Evolutionary conservation across 2,329 filamentous ascomycete genomes (phyloP).

Genomic region (Ceratocystis colombiana): DNA sequence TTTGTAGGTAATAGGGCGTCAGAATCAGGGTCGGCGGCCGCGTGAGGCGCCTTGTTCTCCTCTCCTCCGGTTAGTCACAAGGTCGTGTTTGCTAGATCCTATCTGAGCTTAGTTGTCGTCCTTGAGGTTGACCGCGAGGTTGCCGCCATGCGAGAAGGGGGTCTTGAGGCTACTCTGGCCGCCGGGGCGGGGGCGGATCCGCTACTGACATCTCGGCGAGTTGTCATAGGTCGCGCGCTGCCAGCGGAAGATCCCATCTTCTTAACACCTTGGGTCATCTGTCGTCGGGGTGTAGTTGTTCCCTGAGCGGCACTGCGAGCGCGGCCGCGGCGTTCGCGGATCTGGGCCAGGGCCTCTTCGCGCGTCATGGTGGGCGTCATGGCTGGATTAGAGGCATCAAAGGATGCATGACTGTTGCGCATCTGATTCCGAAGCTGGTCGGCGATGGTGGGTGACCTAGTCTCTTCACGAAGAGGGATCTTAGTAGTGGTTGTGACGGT

Average conservation of each 20-base stretch:
- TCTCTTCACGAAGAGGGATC: conserved; percentile 43
- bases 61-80: conserved; percentile 4
- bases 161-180: conserved; percentile 18
- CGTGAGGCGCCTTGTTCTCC: background rate
- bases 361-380: conserved; percentile 57
- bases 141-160: conserved; percentile 10
- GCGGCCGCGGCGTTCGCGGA: conserved; percentile 60
- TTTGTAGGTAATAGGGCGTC: background rate
- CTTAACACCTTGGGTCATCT: conserved; percentile 26
- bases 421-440: conserved; percentile 17
- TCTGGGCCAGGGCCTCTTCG: conserved; percentile 65
- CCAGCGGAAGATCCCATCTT: conserved; percentile 15
- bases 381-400: conserved; percentile 48
- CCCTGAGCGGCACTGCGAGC: conserved; percentile 57
- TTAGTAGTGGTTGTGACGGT: conserved; percentile 42
- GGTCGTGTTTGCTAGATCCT: conserved; percentile 16
- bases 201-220: conserved; percentile 11
- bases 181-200: background rate
- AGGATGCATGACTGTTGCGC: conserved; percentile 32
- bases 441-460: conserved; percentile 27
- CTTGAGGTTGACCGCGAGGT: conserved; percentile 15
- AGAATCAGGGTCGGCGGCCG: background rate
- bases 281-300: conserved; percentile 37
- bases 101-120: conserved; percentile 18
- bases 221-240: conserved; percentile 10